A percentile compares a stretch with the other conserved stretches of the same genome.
Conservation (phyloP, 75 land plant species). For the Pinus albicaulis region DNA sequence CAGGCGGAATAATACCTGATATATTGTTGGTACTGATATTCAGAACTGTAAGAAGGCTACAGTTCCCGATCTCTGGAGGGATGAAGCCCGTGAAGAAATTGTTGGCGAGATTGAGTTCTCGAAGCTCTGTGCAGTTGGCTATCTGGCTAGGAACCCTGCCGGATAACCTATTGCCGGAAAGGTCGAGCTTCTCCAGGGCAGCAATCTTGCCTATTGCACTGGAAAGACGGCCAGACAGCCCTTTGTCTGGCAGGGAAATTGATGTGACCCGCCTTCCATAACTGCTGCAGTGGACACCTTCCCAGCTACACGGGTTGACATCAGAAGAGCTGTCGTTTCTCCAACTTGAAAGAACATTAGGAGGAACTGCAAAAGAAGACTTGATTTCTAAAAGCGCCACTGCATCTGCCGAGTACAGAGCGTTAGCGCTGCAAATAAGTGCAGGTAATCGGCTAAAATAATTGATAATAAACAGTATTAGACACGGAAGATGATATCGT, state of each 20-base stretch:
- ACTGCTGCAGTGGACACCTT: constrained; percentile 28
- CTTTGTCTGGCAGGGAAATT: constrained; percentile 20
- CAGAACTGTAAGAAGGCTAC: constrained; percentile 31
- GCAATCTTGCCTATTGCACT: constrained; percentile 23
- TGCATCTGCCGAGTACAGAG: background rate
- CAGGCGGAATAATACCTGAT: constrained; percentile 23
- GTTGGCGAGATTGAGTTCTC: constrained; percentile 42
- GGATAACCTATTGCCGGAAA: constrained; percentile 37
- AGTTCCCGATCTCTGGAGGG: constrained; percentile 36
- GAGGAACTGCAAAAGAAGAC: constrained; percentile 9
- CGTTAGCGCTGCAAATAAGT: background rate
- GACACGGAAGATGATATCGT: no score
- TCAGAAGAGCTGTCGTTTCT: background rate
- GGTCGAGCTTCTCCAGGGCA: constrained; percentile 29
- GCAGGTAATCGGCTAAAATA: background rate
- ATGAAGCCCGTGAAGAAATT: constrained; percentile 38
- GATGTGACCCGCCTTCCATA: constrained; percentile 12
- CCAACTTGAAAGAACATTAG: constrained; percentile 11
- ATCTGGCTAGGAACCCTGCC: constrained; percentile 47
- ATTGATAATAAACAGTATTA: no score
- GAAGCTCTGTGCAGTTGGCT: constrained; percentile 35
- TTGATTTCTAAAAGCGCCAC: constrained; percentile 11
- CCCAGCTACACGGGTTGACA: constrained; percentile 41
- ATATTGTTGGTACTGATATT: constrained; percentile 37
- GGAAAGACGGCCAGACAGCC: constrained; percentile 25